Evolutionary conservation across 2,329 filamentous ascomycete genomes (phyloP), one percentile per base, ranked within the genome.

Genomic region (Fusarium duplospermum): DNA sequence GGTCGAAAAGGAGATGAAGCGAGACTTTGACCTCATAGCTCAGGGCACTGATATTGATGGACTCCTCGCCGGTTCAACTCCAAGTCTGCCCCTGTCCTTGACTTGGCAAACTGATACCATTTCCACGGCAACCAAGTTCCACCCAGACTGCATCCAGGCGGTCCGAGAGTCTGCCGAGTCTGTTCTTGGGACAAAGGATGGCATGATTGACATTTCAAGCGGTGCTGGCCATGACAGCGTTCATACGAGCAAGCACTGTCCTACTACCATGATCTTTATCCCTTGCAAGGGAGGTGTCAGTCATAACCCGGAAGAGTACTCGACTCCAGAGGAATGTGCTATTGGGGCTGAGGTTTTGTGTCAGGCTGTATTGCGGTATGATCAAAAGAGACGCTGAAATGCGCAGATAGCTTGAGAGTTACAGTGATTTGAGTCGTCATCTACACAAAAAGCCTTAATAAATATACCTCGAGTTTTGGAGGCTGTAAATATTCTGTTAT

Each of bases 141-240:
- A 93, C 71, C 81, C 87, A 1, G 89, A 91, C 71, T 94, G 92
- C 75, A 91, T 94, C 62, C 80, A 84, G 6, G 92, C 90, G 24
- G 91, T 94, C 2, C 84, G 22, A 87, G 59, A 89, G 87, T 60
- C 90, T 0, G 80, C 81, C 33, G 87, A 86, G 81, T 84, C 76
- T 85, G 70, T 22, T 82, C 90, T 40, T 57, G 78, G 76, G 69
- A 59, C 59, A 29, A 36, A 80, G 74, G 77, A 68, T 56, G 22
- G 70, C 2, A 76, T 81, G 38, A 54, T 76, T 27, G 76, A 79
- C 9, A 77, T 85, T 4, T 80, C 80, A 6, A 83, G 81, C 13
- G 81, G 81, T 14, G 81, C 81, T 8, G 78, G 79, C 0, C 81
- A 83, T 22, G 81, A 83, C 58, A 82, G 80, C 63, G 79, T 79